Conservation (phyloP, 2,329 filamentous ascomycete genomes). For the Tricladium varicosporioides region DNA sequence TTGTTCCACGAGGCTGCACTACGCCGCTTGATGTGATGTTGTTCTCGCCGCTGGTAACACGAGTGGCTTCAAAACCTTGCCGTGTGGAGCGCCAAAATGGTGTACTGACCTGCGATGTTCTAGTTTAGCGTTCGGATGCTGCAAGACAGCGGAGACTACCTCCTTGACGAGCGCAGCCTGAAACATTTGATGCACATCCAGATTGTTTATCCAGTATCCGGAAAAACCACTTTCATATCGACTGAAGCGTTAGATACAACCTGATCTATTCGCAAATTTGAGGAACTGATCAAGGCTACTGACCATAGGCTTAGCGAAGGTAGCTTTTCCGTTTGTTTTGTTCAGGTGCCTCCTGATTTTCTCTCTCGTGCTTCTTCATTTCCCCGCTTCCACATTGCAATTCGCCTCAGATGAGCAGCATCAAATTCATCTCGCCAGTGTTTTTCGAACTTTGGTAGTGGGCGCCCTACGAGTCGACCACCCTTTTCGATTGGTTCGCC, state of each 20-base stretch:
- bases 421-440: conserved; percentile 5
- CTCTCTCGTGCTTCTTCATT: conserved; percentile 5
- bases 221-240: too few relatives aligned
- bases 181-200: too few relatives aligned
- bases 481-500: conserved; percentile 30
- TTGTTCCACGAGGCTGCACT: too few relatives aligned
- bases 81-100: too few relatives aligned
- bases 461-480: not conserved
- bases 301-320: not conserved
- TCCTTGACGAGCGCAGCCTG: too few relatives aligned
- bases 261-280: not conserved
- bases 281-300: not conserved
- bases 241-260: not conserved
- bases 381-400: conserved; percentile 8
- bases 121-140: too few relatives aligned
- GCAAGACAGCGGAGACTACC: too few relatives aligned
- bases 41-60: too few relatives aligned
- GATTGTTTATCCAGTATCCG: too few relatives aligned
- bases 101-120: too few relatives aligned
- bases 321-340: not conserved
- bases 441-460: conserved; percentile 5
- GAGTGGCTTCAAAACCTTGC: too few relatives aligned
- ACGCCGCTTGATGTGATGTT: too few relatives aligned
- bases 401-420: not conserved
- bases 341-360: not conserved